Evolutionary conservation across 2,329 filamentous ascomycete species (phyloP).

Genomic region (Sphaerulina musiva): DNA sequence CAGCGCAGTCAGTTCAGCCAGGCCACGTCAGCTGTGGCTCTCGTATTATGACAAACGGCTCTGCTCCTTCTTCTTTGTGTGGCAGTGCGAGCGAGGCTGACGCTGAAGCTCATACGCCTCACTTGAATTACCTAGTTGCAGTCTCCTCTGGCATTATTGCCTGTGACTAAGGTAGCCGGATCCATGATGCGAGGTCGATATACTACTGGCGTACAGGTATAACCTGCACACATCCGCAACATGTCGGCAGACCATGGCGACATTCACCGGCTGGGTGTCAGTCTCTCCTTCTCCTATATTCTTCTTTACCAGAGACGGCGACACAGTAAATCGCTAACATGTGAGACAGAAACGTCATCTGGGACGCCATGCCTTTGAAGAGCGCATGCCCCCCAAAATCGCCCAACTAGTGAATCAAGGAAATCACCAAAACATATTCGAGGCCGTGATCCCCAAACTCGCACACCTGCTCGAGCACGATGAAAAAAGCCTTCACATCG

Average conservation of each 20-base stretch:
- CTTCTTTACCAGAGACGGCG: background rate
- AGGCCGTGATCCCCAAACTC: conserved; percentile 39
- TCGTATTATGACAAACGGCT: background rate
- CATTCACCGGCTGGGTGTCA: background rate
- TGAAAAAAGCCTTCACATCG: conserved; percentile 52
- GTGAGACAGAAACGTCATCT: conserved; percentile 38
- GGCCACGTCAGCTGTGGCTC: background rate
- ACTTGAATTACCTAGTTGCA: background rate
- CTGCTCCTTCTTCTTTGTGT: background rate
- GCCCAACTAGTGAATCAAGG: conserved; percentile 20
- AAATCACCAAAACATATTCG: conserved; percentile 30
- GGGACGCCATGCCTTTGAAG: conserved; percentile 41
- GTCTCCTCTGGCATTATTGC: too few relatives aligned
- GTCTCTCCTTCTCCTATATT: background rate
- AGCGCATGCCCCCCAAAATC: conserved; percentile 40
- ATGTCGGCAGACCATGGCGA: background rate
- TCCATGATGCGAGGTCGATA: too few relatives aligned
- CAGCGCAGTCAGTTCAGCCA: background rate
- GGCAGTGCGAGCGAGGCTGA: background rate
- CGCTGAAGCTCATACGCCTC: background rate
- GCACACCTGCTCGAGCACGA: conserved; percentile 51
- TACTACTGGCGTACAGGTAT: too few relatives aligned
- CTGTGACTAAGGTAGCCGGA: too few relatives aligned
- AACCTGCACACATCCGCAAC: background rate
- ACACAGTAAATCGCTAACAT: background rate